Evolutionary conservation across 2,329 filamentous ascomycete species (phyloP), one percentile per base, ranked within the genome.

Genomic region (Madurella mycetomatis): DNA sequence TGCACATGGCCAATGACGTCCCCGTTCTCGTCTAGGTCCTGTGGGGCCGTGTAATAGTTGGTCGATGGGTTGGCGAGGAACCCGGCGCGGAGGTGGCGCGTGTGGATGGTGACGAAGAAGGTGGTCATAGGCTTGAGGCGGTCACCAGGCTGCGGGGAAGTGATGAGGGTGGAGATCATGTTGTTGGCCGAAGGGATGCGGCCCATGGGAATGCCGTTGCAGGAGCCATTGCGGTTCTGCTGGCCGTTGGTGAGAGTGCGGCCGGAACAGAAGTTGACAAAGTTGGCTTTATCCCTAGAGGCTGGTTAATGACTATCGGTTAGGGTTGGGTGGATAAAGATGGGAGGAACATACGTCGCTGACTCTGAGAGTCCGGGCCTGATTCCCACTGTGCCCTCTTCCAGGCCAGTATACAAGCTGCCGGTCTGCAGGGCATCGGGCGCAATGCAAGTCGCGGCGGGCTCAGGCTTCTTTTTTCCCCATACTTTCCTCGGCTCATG

Each of bases 181-280:
- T 77, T 74, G 53, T 62, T 62, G 16, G 69, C 65, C 9, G 73
- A 69, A 9, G 80, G 80, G 53, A 83, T 77, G 44, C 78, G 73
- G 57, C 80, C 80, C 78, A 82, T 81, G n/a, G 75, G 76, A 52
- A 82, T 77, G 55, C 77, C 76, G 64, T 82, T 83, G 68, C 81
- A 83, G 43, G 79, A 82, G 9, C 79, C 79, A 1, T 57, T 64
- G 40, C 70, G 67, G 57, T 72, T 66, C 60, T 83, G 80, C 5
- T 70, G 68, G 57, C 80, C 81, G 59, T 83, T 82, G 57, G 80
- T 83, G 53, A 79, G 62, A 2, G 72, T 75, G 65, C 78, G 74
- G 56, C 78, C 78, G 5, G 70, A 64, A 64, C 81, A 84, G 67
- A 82, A 79, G 70, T 82, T 82, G 73, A 83, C 82, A 67, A 83